Conservation (phyloP, 768 basidiomycete species). For the Amanita pallidorosea region DNA sequence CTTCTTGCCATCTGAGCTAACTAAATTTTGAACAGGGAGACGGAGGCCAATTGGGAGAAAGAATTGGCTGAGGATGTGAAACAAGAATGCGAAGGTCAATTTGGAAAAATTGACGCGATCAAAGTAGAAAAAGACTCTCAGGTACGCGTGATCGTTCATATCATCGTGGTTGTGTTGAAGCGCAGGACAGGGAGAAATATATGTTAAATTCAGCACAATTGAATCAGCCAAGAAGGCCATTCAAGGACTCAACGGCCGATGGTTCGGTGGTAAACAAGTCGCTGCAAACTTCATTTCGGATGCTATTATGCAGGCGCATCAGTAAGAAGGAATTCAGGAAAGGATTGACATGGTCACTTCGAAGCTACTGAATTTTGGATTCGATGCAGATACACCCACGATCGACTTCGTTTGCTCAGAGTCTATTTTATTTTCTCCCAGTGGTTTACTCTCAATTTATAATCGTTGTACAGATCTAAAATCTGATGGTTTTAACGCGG, state of each 20-base stretch:
- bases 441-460: slow-evolving; percentile 17
- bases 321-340: slow-evolving; percentile 28
- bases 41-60: slow-evolving; percentile 91
- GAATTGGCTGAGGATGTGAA: slow-evolving; percentile 96
- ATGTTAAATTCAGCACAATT: slow-evolving; percentile 78
- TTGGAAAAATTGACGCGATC: slow-evolving; percentile 79
- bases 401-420: slow-evolving; percentile 22
- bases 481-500: slow-evolving; percentile 4
- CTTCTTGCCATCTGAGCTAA: background rate
- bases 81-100: slow-evolving; percentile 85
- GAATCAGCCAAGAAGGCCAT: slow-evolving; percentile 78
- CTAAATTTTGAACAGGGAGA: slow-evolving; percentile 50
- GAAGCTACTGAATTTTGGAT: slow-evolving; percentile 22
- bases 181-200: slow-evolving; percentile 79
- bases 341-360: slow-evolving; percentile 7
- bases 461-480: slow-evolving; percentile 20
- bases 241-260: slow-evolving; percentile 88
- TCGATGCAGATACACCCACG: slow-evolving; percentile 18
- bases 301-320: slow-evolving; percentile 88
- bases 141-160: slow-evolving; percentile 29
- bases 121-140: slow-evolving; percentile 91
- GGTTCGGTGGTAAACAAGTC: slow-evolving; percentile 91
- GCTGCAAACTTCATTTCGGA: slow-evolving; percentile 86
- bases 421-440: slow-evolving; percentile 19
- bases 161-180: slow-evolving; percentile 4